Base-by-base conservation (phyloP, 441 rosid species). In the Raphanus hybrid region DNA sequence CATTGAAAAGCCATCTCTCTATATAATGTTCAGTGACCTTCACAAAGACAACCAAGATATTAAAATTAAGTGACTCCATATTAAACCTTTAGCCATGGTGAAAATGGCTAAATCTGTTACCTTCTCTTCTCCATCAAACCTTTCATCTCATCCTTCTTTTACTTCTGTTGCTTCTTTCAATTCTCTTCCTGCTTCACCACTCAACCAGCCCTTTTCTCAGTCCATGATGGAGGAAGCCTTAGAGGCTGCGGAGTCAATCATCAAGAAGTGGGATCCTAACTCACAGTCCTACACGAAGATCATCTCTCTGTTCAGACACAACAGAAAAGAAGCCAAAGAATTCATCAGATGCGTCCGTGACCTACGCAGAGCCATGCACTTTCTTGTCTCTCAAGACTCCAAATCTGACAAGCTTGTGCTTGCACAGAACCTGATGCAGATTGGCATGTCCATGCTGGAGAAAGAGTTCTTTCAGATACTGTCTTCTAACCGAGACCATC, bases 341-440 rank as follows among this genome's bases (percentile, higher is more conserved):
- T 91, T 80, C 77, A 80, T 94, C 39, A 77, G 64, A 70, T 67
- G 80, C 29, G 80, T 91, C 62, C 73, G 67, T 5, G 86, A 78
- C 65, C 81, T 94, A 72, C 88, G 86, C 8, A 74, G 29, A 50
- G 86, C 90, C 11, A 92, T 94, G 98, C 87, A 85, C 43, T 80
- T 75, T 59, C 78, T 88, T 0, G 82, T 80, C 61, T 75, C 83
- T 55, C 74, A 72, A 18, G 52, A 72, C 74, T 77, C 87, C 5
- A 11, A 68, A 41, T 82, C 88, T 18, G 58, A 66, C 3, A 85
- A 79, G 83, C 89, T 88, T 23, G 83, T 74, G 0, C 83, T 70
- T 12, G 89, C 90, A 12, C 94, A 88, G 20, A 83, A 68, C 58
- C 83, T 90, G 73, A 85, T 85, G 87, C 88, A 85, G 32, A 76